These are phyloP conservation scores for Aechmea fasciata DNA, from an alignment of 176 grass and related monocot species.

Conservation along the genomic window DNA sequence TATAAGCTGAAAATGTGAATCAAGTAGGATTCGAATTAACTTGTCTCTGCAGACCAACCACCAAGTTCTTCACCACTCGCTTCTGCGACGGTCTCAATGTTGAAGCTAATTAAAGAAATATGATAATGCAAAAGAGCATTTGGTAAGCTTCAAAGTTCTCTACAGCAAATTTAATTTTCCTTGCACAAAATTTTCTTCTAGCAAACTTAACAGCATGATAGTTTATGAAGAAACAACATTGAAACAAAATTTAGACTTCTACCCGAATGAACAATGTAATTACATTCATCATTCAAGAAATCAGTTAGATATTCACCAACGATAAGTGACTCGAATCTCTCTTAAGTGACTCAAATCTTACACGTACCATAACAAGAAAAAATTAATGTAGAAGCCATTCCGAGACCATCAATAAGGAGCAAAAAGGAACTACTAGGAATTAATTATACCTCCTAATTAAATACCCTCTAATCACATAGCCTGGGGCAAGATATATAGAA, in stretches of 20 bases:
- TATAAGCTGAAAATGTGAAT: too few relatives aligned
- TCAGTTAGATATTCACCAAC: not conserved
- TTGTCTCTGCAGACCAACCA: too few relatives aligned
- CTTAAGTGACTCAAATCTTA: too few relatives aligned
- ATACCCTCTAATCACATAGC: not conserved
- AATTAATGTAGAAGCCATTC: not conserved
- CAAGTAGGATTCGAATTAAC: too few relatives aligned
- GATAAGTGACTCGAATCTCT: too few relatives aligned
- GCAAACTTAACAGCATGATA: conserved; percentile 4
- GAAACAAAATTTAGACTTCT: not conserved
- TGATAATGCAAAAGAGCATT: conserved; percentile 35
- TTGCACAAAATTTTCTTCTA: conserved; percentile 6
- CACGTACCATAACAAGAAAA: not conserved
- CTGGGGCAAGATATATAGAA: not conserved
- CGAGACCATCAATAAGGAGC: not conserved
- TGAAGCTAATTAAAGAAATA: conserved; percentile 43
- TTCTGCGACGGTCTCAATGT: too few relatives aligned
- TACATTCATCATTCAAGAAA: not conserved
- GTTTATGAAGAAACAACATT: conserved; percentile 5
- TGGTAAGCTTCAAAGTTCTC: conserved; percentile 25
- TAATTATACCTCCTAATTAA: conserved; percentile 6
- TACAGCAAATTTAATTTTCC: conserved; percentile 10
- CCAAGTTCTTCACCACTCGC: too few relatives aligned
- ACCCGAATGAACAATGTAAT: not conserved
- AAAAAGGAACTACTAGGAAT: not conserved